phyloP scores from a whole-genome alignment of 1,139 yeast genomes.

The Zygosaccharomyces sapae region DNA sequence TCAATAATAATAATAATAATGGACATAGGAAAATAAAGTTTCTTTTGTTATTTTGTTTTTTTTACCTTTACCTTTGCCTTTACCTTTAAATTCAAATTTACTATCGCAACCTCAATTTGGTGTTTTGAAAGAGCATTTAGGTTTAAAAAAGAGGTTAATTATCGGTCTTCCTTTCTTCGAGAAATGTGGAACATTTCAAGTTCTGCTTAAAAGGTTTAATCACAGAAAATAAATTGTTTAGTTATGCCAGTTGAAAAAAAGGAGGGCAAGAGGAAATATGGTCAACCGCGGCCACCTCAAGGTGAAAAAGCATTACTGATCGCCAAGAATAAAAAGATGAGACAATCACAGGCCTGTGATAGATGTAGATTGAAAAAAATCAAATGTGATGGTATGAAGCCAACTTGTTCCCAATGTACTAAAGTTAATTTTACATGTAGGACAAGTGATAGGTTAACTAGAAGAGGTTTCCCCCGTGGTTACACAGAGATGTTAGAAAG shows the following conservation, averaged over 20 bases:
- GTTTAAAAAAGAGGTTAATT: background rate
- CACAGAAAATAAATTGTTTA: background rate
- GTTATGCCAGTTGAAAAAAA: background rate
- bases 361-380: conserved; percentile 72
- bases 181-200: no score
- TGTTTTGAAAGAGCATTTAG: background rate
- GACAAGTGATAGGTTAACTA: conserved; percentile 65
- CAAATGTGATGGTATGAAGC: conserved; percentile 69
- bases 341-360: conserved; percentile 71
- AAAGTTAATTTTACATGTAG: conserved; percentile 63
- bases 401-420: conserved; percentile 60
- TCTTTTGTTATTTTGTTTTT: background rate
- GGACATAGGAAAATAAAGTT: background rate
- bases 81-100: no score
- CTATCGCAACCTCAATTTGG: background rate
- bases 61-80: background rate
- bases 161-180: background rate
- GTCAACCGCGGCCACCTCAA: conserved; percentile 15
- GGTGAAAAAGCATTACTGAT: conserved; percentile 12
- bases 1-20: no score
- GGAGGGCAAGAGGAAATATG: conserved; percentile 22
- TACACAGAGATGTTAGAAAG: conserved; percentile 70
- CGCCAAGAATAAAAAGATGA: conserved; percentile 38
- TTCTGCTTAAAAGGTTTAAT: no score
- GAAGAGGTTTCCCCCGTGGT: conserved; percentile 72